Evolutionary conservation across 1,139 yeast genomes (phyloP), one percentile per base, ranked within the genome.

Genomic region (Geotrichum australiense): DNA sequence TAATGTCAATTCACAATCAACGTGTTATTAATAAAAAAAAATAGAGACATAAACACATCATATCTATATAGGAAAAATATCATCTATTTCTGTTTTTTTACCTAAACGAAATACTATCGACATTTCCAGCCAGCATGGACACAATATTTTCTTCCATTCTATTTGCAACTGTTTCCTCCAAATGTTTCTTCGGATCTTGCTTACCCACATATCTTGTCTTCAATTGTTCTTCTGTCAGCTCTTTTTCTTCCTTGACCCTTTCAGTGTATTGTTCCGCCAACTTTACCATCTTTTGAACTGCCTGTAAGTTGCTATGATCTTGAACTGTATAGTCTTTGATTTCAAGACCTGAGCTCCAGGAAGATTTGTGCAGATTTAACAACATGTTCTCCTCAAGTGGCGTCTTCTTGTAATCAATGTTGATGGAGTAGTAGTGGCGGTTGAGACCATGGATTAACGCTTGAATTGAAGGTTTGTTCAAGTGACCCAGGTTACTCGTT

Each of bases 101-200:
- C 42, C 58, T 56, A 50, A 66, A 66, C 14, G 68, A 62, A 15
- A 85, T 79, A 39, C 93, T 79, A 62, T 91, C 91, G 39, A 91
- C 87, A 62, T 83, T 84, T 42, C 95, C 84, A 15, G 96, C 84
- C 57, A 89, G 71, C 53, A 91, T 74, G 30, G 94, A 78, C 11
- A 86, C 86, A 42, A 91, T 80, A 59, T 91, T 93, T 42, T 86
- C 94, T 63, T 91, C 98, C 56, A 93, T 76, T 44, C 87, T 71
- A 50, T 71, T 69, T 51, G 85, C 94, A 11, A 96, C 94, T 2
- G 94, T 83, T 52, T 86, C 96, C 38, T 83, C 76, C 57, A 93
- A 71, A 68, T 93, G 99, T 68, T 91, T 91, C 76, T 93, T 93
- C 38, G 98, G 99, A 63, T 93, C 98, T 64, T 91, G 96, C 61